phyloP scores from a whole-genome alignment of 2,329 filamentous ascomycete genomes.

The Fusarium azukiicola region DNA sequence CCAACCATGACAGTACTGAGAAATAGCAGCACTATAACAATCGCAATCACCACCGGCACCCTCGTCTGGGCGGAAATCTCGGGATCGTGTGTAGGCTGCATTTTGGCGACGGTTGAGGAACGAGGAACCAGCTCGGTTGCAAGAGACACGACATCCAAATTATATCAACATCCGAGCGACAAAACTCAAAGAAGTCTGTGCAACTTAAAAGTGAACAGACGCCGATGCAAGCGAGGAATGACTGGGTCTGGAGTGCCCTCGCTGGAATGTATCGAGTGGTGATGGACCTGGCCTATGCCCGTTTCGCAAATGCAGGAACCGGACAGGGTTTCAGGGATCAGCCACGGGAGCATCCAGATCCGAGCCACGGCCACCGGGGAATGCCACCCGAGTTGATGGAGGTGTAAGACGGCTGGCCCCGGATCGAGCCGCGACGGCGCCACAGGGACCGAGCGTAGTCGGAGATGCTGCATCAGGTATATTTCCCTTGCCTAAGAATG shows the following conservation, averaged over 20 bases:
- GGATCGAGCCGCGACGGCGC: slow-evolving; percentile 11
- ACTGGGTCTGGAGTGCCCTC: background rate
- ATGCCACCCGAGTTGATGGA: background rate
- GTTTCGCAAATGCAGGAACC: slow-evolving; percentile 4
- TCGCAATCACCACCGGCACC: slow-evolving; percentile 19
- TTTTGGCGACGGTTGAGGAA: background rate
- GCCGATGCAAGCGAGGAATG: background rate
- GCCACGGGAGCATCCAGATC: slow-evolving; percentile 5
- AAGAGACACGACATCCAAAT: background rate
- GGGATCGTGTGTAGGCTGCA: background rate
- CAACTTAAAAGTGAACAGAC: slow-evolving; percentile 14
- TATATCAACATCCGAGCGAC: background rate
- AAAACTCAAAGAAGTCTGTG: background rate
- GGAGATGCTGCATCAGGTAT: background rate
- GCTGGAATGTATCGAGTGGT: slow-evolving; percentile 13
- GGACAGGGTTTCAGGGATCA: background rate
- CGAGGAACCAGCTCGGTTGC: background rate
- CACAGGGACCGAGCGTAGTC: slow-evolving; percentile 1
- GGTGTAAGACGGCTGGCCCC: background rate
- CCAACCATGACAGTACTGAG: slow-evolving; percentile 25
- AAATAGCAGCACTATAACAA: background rate
- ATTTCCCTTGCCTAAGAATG: no score
- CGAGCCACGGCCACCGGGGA: background rate
- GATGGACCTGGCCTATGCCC: background rate
- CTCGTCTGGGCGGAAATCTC: background rate